Evolutionary conservation across 768 basidiomycete genomes (phyloP).

Genomic region (Leccinum barrowsii): DNA sequence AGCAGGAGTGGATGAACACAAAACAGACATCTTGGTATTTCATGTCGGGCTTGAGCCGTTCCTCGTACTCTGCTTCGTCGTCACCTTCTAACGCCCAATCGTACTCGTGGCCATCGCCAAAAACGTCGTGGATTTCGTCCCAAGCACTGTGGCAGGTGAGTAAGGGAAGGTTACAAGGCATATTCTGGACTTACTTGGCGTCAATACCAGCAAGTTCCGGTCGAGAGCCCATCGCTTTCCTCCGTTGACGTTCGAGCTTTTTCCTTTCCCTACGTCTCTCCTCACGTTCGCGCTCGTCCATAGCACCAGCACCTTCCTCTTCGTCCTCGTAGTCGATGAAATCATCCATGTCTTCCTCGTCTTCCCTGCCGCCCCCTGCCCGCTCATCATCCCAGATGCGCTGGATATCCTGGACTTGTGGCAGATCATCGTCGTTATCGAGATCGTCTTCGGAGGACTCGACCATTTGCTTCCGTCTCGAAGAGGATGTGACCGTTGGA

Average conservation of each 20-base stretch:
- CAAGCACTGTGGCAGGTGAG: conserved; percentile 61
- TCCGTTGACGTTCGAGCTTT: conserved; percentile 59
- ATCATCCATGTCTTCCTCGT: conserved; percentile 66
- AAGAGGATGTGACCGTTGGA: conserved; percentile 58
- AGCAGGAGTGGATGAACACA: conserved; percentile 3
- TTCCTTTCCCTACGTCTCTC: conserved; percentile 66
- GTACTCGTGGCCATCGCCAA: conserved; percentile 65
- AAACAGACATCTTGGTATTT: conserved; percentile 75
- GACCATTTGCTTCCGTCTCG: conserved; percentile 54
- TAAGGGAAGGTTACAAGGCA: conserved; percentile 1
- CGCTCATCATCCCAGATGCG: conserved; percentile 79
- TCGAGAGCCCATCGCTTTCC: conserved; percentile 60
- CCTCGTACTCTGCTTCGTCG: conserved; percentile 48
- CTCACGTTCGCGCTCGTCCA: conserved; percentile 76
- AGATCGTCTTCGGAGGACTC: conserved; percentile 80
- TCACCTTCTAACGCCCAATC: conserved; percentile 91
- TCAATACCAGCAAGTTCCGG: conserved; percentile 79
- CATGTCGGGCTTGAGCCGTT: conserved; percentile 64
- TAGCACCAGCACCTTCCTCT: conserved; percentile 74
- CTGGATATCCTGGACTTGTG: conserved; percentile 56
- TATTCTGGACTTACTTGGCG: conserved; percentile 57
- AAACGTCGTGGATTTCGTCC: conserved; percentile 94
- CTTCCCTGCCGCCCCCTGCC: conserved; percentile 42
- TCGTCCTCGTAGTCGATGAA: conserved; percentile 79
- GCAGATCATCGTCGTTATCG: conserved; percentile 49